Base-by-base conservation (phyloP, 768 basidiomycete species). In the Suillus discolor region DNA sequence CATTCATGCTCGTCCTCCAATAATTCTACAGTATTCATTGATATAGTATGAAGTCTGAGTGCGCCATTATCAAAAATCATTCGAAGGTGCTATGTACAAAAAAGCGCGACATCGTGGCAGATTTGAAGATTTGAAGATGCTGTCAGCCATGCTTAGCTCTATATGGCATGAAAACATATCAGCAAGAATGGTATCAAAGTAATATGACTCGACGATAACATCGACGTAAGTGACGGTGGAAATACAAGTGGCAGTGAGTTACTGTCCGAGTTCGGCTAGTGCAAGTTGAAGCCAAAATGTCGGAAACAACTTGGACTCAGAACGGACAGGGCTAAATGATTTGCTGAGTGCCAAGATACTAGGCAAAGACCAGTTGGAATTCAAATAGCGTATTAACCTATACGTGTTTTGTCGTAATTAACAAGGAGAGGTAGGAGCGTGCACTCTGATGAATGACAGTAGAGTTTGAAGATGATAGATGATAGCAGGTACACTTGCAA, bases 251-350 rank as follows among this genome's bases (percentile, higher is more conserved):
- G 4, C 6, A 1, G 31, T 31, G 6, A 6, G 6, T 31, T 31
- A 31, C 31, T 31, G 1, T 86, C 84, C 81, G 79, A 78, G 39
- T 89, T 89, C 64, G 79, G 83, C 61, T 71, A 80, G 18, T 88
- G 18, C 39, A 60, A 18, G 57, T 1, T 25, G 25, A 28, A 3
- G 39, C 25, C 18, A 20, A 59, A 7, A 8, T 39, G 25, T 41
- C 39, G 39, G 18, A 39, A 41, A 60, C 57, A 25, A 8, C n/a
- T n/a, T n/a, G n/a, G 39, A 41, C 25, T 42, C 25, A 20, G 39
- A 60, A 41, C 36, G 39, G 18, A 60, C 13, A 42, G 39, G 13
- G 18, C 6, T 60, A 9, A 39, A 60, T 28, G 39, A 60, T 59
- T 20, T 39, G 39, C 6, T 41, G 18, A 39, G 42, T 41, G 11